Percentiles rank a stretch among this genome's conserved stretches.
Evolutionary conservation across 179 eudicot genomes (phyloP).

Genomic region (Gypsophila paniculata): DNA sequence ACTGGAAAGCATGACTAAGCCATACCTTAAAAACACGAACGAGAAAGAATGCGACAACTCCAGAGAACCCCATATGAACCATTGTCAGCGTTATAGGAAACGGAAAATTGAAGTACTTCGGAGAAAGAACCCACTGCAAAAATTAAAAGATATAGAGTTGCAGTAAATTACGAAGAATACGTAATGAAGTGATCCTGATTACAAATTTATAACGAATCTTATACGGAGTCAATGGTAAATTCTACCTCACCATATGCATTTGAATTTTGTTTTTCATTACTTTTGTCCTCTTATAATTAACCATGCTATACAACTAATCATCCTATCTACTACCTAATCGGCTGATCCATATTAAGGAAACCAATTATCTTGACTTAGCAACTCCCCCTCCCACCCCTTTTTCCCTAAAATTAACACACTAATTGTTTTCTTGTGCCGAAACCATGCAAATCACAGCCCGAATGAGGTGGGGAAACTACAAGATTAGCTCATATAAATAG

Average conservation of each 20-base stretch:
- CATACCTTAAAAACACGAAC: constrained; percentile 95
- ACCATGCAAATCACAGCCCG: background rate
- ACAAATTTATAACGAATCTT: background rate
- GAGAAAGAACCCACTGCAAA: constrained; percentile 99
- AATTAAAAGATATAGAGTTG: constrained; percentile 4
- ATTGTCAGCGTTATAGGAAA: constrained; percentile 93
- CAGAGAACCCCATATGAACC: constrained; percentile 99
- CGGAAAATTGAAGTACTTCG: constrained; percentile 95
- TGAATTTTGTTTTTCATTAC: background rate
- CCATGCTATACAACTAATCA: background rate
- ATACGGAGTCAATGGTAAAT: background rate
- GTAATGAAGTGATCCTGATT: background rate
- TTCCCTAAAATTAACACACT: background rate
- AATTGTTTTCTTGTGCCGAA: background rate
- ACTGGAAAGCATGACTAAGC: background rate
- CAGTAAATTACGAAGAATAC: background rate
- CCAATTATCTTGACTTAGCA: background rate
- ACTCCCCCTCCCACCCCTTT: background rate
- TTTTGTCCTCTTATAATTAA: background rate
- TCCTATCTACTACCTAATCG: background rate
- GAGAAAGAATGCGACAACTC: constrained; percentile 79
- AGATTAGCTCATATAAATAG: background rate
- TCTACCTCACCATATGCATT: background rate
- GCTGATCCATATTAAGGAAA: background rate
- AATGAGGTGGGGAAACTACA: background rate